These are phyloP conservation scores for Lumnitzera racemosa DNA, from an alignment of 345 rosid species.

Conservation along the genomic window DNA sequence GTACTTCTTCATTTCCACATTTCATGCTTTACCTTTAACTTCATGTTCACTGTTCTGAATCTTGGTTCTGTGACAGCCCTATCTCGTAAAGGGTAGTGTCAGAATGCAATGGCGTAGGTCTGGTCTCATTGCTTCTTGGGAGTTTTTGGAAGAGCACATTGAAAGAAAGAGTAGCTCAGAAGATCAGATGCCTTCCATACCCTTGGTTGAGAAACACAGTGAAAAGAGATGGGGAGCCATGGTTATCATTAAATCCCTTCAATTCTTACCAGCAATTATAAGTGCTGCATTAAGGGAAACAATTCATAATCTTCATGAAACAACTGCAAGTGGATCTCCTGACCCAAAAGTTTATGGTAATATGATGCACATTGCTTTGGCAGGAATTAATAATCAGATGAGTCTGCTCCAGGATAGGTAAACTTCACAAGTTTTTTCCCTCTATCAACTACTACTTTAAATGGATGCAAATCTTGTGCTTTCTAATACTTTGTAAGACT, in stretches of 20 bases:
- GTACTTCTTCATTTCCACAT: constrained; percentile 23
- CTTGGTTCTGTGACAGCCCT: constrained; percentile 57
- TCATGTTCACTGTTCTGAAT: constrained; percentile 14
- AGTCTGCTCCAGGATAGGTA: constrained; percentile 99
- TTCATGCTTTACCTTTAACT: constrained; percentile 11
- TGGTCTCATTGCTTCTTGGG: constrained; percentile 99
- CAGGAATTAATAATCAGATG: constrained; percentile 97
- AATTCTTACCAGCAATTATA: constrained; percentile 63
- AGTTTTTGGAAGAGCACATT: constrained; percentile 88
- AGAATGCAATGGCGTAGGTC: constrained; percentile 99
- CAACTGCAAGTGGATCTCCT: constrained; percentile 24
- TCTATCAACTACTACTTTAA: not conserved
- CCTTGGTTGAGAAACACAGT: constrained; percentile 58
- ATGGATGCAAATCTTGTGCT: no score
- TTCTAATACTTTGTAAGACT: no score
- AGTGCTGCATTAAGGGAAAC: constrained; percentile 79
- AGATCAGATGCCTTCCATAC: constrained; percentile 40
- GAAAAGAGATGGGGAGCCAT: constrained; percentile 95
- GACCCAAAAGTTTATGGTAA: constrained; percentile 57
- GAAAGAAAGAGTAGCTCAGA: constrained; percentile 57
- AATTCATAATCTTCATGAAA: constrained; percentile 44
- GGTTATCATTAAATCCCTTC: constrained; percentile 95
- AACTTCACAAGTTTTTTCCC: no score
- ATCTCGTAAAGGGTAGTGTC: constrained; percentile 87
- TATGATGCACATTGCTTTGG: constrained; percentile 97